phyloP scores from a whole-genome alignment of 106 monocot species.

The Dactylorhiza incarnata region DNA sequence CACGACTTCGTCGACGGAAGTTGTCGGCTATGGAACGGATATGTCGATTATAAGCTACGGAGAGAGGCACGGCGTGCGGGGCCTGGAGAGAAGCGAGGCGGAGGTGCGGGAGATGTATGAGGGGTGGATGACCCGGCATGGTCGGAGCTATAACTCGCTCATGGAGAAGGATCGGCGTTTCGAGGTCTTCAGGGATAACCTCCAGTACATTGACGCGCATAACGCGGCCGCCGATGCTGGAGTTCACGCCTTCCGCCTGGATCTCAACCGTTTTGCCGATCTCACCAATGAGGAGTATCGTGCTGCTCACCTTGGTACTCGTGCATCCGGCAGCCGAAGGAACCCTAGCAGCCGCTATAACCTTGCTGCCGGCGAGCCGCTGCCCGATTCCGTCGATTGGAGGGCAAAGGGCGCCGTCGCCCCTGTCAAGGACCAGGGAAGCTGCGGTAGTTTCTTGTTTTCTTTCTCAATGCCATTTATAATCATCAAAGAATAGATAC shows the following conservation, averaged over 20 bases:
- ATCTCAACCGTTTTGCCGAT: conserved; percentile 83
- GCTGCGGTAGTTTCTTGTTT: conserved; percentile 46
- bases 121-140: conserved; percentile 29
- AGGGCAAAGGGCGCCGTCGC: conserved; percentile 61
- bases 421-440: conserved; percentile 72
- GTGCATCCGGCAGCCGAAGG: neutral
- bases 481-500: neutral
- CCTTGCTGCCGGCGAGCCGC: conserved; percentile 26
- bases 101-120: conserved; percentile 41
- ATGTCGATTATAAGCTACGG: conserved; percentile 38
- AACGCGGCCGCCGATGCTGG: conserved; percentile 50
- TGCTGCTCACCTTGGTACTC: conserved; percentile 33
- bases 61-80: conserved; percentile 7
- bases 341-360: conserved; percentile 32
- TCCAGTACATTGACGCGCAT: conserved; percentile 67
- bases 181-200: conserved; percentile 77
- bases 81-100: conserved; percentile 34
- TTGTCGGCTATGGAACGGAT: neutral
- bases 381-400: conserved; percentile 78
- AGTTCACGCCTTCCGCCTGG: conserved; percentile 41
- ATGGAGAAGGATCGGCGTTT: conserved; percentile 43
- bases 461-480: neutral
- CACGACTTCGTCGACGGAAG: neutral
- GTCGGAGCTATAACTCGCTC: conserved; percentile 26
- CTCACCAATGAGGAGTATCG: conserved; percentile 86